A percentile compares a stretch with the other conserved stretches of the same genome.
phyloP scores from a whole-genome alignment of 805 yeast species.

The Saturnispora bothae region DNA sequence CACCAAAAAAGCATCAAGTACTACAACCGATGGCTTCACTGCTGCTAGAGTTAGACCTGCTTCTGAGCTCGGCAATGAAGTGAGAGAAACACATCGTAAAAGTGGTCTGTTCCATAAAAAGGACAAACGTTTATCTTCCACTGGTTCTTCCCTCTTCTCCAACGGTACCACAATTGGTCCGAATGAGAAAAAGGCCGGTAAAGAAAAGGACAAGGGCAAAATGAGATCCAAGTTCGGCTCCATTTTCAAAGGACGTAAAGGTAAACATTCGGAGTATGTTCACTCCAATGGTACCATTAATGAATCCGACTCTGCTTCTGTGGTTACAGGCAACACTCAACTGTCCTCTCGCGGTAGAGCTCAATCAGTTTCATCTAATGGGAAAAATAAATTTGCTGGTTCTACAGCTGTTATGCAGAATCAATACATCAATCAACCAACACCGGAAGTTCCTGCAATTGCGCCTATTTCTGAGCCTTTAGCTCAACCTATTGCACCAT shows the following conservation, averaged over 20 bases:
- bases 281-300: slow-evolving; percentile 25
- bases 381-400: neutral
- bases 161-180: slow-evolving; percentile 9
- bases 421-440: neutral
- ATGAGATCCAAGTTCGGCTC: slow-evolving; percentile 69
- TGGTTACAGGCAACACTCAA: slow-evolving; percentile 15
- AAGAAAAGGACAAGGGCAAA: slow-evolving; percentile 26
- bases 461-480: neutral
- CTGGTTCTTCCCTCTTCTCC: slow-evolving; percentile 9
- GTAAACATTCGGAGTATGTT: slow-evolving; percentile 15
- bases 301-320: slow-evolving; percentile 26
- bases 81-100: slow-evolving; percentile 6
- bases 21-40: slow-evolving; percentile 14
- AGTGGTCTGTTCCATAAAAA: slow-evolving; percentile 11
- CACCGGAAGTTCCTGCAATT: neutral
- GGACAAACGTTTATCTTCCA: slow-evolving; percentile 12
- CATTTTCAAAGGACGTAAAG: slow-evolving; percentile 42
- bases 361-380: slow-evolving; percentile 9
- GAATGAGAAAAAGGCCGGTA: slow-evolving; percentile 4
- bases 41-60: neutral
- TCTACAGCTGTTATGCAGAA: neutral
- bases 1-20: slow-evolving; percentile 7
- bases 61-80: slow-evolving; percentile 1
- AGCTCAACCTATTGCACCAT: slow-evolving; percentile 1
- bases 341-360: slow-evolving; percentile 10